A percentile compares a stretch with the other conserved stretches of the same genome.
Evolutionary conservation across 2,329 filamentous ascomycete species (phyloP).

Genomic region (Myrmaecium sp.): DNA sequence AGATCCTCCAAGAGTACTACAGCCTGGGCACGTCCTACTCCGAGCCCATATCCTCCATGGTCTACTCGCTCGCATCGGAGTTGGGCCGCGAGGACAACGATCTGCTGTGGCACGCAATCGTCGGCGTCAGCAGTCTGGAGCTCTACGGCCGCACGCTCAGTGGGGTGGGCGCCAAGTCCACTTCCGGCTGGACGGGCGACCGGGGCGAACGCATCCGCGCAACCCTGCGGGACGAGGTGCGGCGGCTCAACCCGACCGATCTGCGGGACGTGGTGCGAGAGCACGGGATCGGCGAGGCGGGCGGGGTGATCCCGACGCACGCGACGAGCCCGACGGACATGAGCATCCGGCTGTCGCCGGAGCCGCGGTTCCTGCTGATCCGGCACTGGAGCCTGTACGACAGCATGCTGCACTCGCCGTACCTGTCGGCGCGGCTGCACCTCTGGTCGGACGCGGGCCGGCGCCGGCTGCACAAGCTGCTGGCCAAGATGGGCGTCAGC

Average conservation of each 20-base stretch:
- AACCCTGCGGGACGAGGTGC: constrained; percentile 80
- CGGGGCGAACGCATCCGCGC: constrained; percentile 72
- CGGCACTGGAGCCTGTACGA: constrained; percentile 96
- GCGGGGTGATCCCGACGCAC: constrained; percentile 75
- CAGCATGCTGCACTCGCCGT: constrained; percentile 94
- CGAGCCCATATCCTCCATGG: constrained; percentile 83
- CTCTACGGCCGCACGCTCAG: constrained; percentile 75
- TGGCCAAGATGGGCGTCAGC: constrained; percentile 96
- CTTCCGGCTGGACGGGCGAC: constrained; percentile 62
- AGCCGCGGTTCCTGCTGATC: constrained; percentile 82
- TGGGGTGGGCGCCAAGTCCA: constrained; percentile 49
- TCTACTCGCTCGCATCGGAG: constrained; percentile 89
- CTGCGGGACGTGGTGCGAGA: constrained; percentile 41
- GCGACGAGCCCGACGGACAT: constrained; percentile 80
- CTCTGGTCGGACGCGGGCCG: constrained; percentile 86
- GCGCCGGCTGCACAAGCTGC: constrained; percentile 78
- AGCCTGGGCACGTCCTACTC: constrained; percentile 76
- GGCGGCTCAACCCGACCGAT: constrained; percentile 72
- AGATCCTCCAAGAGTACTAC: constrained; percentile 67
- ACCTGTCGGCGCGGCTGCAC: constrained; percentile 77
- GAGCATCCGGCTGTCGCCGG: constrained; percentile 79
- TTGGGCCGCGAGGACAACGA: constrained; percentile 95
- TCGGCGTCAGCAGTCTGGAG: constrained; percentile 87
- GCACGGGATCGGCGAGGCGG: constrained; percentile 45
- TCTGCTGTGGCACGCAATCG: constrained; percentile 83